These are phyloP conservation scores for Suillus paluster DNA, from an alignment of 768 basidiomycete genomes.

Conservation along the genomic window DNA sequence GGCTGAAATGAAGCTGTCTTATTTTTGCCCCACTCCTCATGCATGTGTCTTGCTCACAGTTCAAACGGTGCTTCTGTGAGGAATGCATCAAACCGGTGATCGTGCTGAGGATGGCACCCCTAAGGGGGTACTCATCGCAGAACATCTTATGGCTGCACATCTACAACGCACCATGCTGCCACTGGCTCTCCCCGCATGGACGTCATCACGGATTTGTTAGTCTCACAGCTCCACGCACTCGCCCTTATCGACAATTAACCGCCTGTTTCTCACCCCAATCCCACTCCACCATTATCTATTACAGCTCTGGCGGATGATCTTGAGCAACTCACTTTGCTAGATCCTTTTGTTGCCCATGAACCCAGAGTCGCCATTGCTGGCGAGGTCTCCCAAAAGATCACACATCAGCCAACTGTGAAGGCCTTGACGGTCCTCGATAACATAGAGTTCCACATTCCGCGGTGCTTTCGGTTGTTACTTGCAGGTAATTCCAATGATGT, in stretches of 20 bases:
- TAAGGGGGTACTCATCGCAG: slow-evolving; percentile 9
- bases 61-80: slow-evolving; percentile 14
- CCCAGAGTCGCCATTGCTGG: not conserved
- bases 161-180: not conserved
- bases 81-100: slow-evolving; percentile 2
- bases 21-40: not conserved
- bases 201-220: too few species aligned
- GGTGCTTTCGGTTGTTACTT: not conserved
- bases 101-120: not conserved
- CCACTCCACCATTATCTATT: not conserved
- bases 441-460: not conserved
- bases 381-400: not conserved
- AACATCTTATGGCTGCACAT: slow-evolving; percentile 9
- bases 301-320: slow-evolving; percentile 7
- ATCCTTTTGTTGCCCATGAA: not conserved
- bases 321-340: not conserved
- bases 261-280: too few species aligned
- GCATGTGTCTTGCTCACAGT: not conserved
- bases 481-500: not conserved
- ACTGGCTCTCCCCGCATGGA: too few species aligned
- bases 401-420: not conserved
- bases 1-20: too few species aligned
- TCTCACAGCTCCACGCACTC: too few species aligned
- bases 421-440: slow-evolving; percentile 3
- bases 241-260: too few species aligned